Conservation (phyloP, 352 stramenopile species). For the Phytopythium delawarense region DNA sequence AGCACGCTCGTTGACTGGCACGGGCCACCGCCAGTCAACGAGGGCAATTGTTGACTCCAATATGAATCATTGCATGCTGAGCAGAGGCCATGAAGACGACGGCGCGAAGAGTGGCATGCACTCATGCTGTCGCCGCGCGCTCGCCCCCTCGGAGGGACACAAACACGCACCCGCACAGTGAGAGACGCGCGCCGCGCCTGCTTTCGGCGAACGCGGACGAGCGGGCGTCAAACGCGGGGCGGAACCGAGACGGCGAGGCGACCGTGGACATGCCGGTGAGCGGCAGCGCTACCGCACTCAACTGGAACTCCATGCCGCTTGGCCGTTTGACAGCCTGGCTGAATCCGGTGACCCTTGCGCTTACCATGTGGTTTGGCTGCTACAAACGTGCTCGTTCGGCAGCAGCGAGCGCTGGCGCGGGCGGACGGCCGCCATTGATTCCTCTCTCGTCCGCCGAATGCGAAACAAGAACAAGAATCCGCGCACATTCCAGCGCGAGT, state of each 20-base stretch:
- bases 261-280: no score
- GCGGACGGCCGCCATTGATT: neutral
- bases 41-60: neutral
- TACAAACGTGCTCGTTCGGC: neutral
- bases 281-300: no score
- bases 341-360: neutral
- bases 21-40: neutral
- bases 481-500: neutral
- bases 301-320: neutral
- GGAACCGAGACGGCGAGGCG: neutral
- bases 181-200: neutral
- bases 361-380: neutral
- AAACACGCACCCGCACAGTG: conserved; percentile 1
- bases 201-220: conserved; percentile 1
- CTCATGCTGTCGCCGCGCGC: neutral
- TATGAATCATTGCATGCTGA: neutral
- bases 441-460: neutral
- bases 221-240: conserved; percentile 1
- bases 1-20: neutral
- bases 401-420: neutral
- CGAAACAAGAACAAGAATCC: neutral
- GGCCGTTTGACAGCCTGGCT: neutral
- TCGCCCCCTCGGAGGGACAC: conserved; percentile 2
- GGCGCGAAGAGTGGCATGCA: conserved; percentile 1
- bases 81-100: neutral